Evolutionary conservation across 2,329 filamentous ascomycete genomes (phyloP).

Genomic region (Cadophora sp.): DNA sequence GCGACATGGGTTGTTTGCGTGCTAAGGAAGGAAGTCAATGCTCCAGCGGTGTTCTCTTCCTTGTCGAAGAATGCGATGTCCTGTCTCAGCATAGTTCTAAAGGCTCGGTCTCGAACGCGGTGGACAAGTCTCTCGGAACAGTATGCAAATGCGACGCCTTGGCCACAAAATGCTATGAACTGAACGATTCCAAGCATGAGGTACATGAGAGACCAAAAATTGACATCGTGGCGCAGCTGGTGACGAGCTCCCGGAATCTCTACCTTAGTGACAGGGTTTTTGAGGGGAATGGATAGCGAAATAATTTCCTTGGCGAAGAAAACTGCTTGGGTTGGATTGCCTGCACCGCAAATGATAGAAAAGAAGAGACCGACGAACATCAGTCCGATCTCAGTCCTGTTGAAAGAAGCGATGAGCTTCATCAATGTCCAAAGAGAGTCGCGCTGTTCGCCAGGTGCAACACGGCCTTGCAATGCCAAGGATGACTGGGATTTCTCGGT

Average conservation of each 20-base stretch:
- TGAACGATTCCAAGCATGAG: slow-evolving; percentile 80
- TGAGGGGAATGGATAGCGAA: slow-evolving; percentile 58
- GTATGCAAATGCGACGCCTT: slow-evolving; percentile 79
- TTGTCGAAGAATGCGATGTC: slow-evolving; percentile 92
- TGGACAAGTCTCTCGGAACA: slow-evolving; percentile 88
- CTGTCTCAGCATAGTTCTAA: slow-evolving; percentile 88
- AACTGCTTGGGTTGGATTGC: slow-evolving; percentile 78
- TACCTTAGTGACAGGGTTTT: slow-evolving; percentile 55
- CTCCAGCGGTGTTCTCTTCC: slow-evolving; percentile 87
- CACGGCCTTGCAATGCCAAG: slow-evolving; percentile 65
- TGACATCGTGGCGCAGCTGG: slow-evolving; percentile 68
- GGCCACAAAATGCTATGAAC: slow-evolving; percentile 70
- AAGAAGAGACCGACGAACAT: slow-evolving; percentile 79
- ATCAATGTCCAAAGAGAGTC: slow-evolving; percentile 80
- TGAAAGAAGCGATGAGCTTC: slow-evolving; percentile 82
- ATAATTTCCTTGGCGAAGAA: slow-evolving; percentile 91
- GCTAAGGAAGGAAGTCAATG: slow-evolving; percentile 86
- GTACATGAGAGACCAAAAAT: slow-evolving; percentile 92
- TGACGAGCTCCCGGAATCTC: slow-evolving; percentile 45
- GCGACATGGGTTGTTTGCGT: slow-evolving; percentile 90
- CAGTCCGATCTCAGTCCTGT: slow-evolving; percentile 71
- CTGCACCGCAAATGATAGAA: slow-evolving; percentile 79
- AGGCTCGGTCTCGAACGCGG: slow-evolving; percentile 81
- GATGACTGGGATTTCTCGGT: slow-evolving; percentile 72
- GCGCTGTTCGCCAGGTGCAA: slow-evolving; percentile 57